phyloP scores from a whole-genome alignment of 495 filamentous ascomycete genomes.

The Cairneyella variabilis region DNA sequence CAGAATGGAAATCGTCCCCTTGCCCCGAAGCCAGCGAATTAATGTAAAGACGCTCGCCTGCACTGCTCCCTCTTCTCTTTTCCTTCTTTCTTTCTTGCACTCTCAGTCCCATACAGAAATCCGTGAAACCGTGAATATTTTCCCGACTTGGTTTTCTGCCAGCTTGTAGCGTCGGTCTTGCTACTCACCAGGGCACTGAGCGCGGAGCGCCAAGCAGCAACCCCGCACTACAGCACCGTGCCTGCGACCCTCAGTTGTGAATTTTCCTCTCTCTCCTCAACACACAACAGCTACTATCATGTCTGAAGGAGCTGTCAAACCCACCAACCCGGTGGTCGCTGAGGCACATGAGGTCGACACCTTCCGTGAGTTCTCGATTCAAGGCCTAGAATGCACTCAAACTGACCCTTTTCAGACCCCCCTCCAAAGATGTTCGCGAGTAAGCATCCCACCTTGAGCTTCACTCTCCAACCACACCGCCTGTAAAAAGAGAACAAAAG shows the following conservation, averaged over 20 bases:
- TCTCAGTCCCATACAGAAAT: too few species aligned
- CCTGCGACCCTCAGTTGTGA: not conserved
- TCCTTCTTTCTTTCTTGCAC: too few species aligned
- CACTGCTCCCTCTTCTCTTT: too few species aligned
- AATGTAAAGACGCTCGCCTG: too few species aligned
- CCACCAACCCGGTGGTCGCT: conserved; percentile 65
- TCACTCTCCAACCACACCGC: not conserved
- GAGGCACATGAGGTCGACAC: conserved; percentile 87
- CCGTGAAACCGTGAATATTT: too few species aligned
- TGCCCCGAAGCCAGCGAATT: too few species aligned
- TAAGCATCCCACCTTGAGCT: conserved; percentile 35
- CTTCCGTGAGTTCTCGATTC: conserved; percentile 50
- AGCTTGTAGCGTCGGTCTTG: too few species aligned
- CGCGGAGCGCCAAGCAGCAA: too few species aligned
- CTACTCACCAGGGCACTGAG: too few species aligned
- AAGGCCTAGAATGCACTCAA: not conserved
- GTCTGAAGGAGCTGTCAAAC: conserved; percentile 56
- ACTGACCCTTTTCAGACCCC: conserved; percentile 36
- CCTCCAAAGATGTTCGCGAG: conserved; percentile 58
- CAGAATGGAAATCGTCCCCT: too few species aligned
- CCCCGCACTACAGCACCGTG: conserved; percentile 11
- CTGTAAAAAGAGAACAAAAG: conserved; percentile 29
- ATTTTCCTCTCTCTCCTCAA: not conserved
- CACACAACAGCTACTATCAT: conserved; percentile 41
- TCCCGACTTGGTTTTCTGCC: too few species aligned